phyloP scores from a whole-genome alignment of 768 basidiomycete species.

The Leccinum disarticulatum region DNA sequence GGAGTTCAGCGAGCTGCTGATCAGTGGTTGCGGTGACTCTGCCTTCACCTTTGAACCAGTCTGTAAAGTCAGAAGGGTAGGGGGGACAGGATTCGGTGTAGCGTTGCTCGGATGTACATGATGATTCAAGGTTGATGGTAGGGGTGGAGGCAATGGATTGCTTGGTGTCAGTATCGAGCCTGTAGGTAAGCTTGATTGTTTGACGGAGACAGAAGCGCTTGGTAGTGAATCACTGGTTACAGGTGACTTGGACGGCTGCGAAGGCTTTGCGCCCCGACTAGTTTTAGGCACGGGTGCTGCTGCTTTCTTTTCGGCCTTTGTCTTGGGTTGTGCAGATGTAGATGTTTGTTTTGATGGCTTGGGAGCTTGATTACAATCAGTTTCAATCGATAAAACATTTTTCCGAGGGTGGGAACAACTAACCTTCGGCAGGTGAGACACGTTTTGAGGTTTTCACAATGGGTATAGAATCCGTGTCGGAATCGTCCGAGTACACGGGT shows the following conservation, averaged over 20 bases:
- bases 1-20: slow-evolving; percentile 8
- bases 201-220: background rate
- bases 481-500: slow-evolving; percentile 22
- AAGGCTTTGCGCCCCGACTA: background rate
- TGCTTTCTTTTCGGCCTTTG: slow-evolving; percentile 7
- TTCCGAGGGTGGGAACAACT: slow-evolving; percentile 1
- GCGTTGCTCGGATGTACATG: background rate
- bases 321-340: slow-evolving; percentile 2
- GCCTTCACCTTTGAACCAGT: slow-evolving; percentile 13
- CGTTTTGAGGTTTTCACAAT: slow-evolving; percentile 19
- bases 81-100: background rate
- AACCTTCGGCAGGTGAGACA: slow-evolving; percentile 12
- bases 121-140: background rate
- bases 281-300: background rate
- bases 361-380: slow-evolving; percentile 14
- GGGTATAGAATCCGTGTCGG: slow-evolving; percentile 16
- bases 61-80: slow-evolving; percentile 10
- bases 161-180: background rate
- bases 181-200: background rate
- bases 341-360: slow-evolving; percentile 13
- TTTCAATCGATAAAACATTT: background rate
- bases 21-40: slow-evolving; percentile 19
- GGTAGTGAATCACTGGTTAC: slow-evolving; percentile 24
- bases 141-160: background rate
- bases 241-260: slow-evolving; percentile 11